These are phyloP conservation scores for Saccharomyces hybrid DNA, from an alignment of 1,139 yeast genomes.

Conservation along the genomic window DNA sequence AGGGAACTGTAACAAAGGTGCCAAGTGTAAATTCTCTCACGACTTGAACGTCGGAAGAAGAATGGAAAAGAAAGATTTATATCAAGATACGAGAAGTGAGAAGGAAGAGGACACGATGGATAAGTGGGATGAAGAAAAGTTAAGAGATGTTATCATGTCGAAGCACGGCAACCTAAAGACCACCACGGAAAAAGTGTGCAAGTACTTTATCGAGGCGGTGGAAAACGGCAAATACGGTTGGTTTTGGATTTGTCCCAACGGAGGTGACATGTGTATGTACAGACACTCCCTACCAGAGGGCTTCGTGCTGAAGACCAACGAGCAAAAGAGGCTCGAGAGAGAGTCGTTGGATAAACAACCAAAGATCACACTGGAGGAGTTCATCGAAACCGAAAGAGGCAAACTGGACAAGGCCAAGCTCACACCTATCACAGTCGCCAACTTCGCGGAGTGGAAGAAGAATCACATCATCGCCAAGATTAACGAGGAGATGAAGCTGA, in stretches of 20 bases:
- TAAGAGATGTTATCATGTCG: conserved; percentile 75
- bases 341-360: conserved; percentile 82
- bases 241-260: conserved; percentile 98
- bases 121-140: conserved; percentile 92
- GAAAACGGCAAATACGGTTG: conserved; percentile 97
- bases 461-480: conserved; percentile 56
- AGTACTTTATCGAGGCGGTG: conserved; percentile 89
- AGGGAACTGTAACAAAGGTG: conserved; percentile 83
- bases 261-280: conserved; percentile 89
- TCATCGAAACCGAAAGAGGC: conserved; percentile 87
- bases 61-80: conserved; percentile 83
- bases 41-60: conserved; percentile 81
- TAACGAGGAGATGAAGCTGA: conserved; percentile 50
- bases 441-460: conserved; percentile 81
- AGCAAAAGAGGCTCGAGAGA: conserved; percentile 83
- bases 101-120: conserved; percentile 90
- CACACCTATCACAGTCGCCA: conserved; percentile 80
- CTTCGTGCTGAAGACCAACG: conserved; percentile 91
- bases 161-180: conserved; percentile 93
- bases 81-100: conserved; percentile 74
- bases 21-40: conserved; percentile 90
- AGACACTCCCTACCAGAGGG: conserved; percentile 97
- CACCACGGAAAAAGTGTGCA: conserved; percentile 93
- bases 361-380: conserved; percentile 88
- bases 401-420: conserved; percentile 67